Evolutionary conservation across 805 yeast species (phyloP).

Genomic region (Zygosaccharomyces pseudorouxii): DNA sequence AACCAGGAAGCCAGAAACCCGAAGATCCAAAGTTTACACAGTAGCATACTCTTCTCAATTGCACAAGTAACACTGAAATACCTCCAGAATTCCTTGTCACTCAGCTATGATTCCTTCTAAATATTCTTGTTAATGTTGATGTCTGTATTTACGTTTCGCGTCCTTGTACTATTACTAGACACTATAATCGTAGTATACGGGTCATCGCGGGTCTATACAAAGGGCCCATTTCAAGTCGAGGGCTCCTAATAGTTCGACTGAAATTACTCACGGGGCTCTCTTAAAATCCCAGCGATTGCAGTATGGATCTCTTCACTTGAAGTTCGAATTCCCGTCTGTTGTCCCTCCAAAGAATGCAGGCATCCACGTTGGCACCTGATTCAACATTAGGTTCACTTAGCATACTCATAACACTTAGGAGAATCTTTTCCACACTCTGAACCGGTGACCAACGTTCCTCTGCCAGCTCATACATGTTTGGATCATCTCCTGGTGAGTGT

Average conservation of each 20-base stretch:
- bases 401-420: conserved; percentile 91
- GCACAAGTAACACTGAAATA: neutral
- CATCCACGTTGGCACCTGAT: conserved; percentile 86
- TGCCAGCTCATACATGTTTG: conserved; percentile 89
- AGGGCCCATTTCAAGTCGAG: neutral
- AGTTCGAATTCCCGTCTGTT: conserved; percentile 61
- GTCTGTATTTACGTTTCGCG: conserved; percentile 2
- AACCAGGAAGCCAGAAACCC: conserved; percentile 3
- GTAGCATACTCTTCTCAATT: neutral
- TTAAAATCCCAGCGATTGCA: conserved; percentile 64
- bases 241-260: neutral
- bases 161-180: conserved; percentile 1
- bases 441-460: conserved; percentile 98
- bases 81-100: neutral
- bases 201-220: neutral
- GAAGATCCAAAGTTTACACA: neutral
- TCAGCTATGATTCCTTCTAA: neutral
- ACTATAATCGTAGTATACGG: conserved; percentile 4
- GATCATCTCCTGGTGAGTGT: conserved; percentile 97
- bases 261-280: no score
- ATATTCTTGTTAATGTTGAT: neutral
- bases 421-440: conserved; percentile 94
- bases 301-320: conserved; percentile 62
- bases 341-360: conserved; percentile 85
- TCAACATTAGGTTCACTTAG: conserved; percentile 95